Evolutionary conservation across 331 rosid genomes (phyloP).

Genomic region (Acacia concinna): DNA sequence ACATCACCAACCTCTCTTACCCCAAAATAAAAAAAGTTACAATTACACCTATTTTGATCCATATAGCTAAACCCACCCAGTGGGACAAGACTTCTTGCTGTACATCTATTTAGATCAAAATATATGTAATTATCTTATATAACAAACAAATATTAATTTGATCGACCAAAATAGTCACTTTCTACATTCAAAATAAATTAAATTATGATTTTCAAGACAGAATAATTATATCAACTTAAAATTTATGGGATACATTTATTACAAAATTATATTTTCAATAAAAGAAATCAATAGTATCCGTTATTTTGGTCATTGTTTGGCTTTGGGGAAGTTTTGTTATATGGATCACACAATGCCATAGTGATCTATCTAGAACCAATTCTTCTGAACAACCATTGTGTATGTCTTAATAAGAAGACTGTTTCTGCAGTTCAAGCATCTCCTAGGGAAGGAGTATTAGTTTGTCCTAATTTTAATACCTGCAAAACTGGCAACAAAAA

Average conservation of each 20-base stretch:
- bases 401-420: not conserved
- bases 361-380: not conserved
- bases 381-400: not conserved
- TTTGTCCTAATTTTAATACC: constrained; percentile 44
- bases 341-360: not conserved
- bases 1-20: not conserved
- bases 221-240: not conserved
- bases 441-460: not conserved
- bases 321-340: not conserved
- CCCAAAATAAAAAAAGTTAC: not conserved
- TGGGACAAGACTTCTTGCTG: too few relatives aligned
- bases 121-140: not conserved
- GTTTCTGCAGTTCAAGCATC: not conserved
- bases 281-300: not conserved
- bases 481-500: constrained; percentile 89
- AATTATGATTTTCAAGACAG: not conserved
- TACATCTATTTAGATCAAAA: not conserved
- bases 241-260: not conserved
- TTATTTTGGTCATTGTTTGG: not conserved
- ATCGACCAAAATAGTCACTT: not conserved
- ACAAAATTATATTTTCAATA: not conserved
- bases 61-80: not conserved
- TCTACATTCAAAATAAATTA: not conserved
- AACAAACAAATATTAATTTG: not conserved
- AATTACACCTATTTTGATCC: not conserved